Conservation (phyloP, 169 alveolate species). For the Plasmodium sp. region DNA sequence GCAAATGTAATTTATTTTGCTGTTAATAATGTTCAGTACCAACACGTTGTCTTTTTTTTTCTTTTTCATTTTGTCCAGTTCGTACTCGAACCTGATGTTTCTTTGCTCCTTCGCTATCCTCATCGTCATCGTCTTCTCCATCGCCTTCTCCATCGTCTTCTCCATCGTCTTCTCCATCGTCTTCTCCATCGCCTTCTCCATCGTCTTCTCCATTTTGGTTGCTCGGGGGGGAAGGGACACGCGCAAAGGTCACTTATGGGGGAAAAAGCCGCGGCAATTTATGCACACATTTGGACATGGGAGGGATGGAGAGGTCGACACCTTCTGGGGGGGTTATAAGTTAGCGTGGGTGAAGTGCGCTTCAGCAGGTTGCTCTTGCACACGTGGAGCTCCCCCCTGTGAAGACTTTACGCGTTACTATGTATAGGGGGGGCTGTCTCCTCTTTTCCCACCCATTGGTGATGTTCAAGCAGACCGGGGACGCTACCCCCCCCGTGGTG, state of each 20-base stretch:
- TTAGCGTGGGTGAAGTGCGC: neutral
- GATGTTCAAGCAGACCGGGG: neutral
- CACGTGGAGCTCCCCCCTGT: neutral
- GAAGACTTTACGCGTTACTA: neutral
- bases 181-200: neutral
- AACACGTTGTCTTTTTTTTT: conserved; percentile 57
- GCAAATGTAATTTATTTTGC: conserved; percentile 56
- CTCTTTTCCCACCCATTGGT: neutral
- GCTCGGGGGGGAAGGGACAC: neutral
- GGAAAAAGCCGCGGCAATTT: neutral
- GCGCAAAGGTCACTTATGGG: neutral
- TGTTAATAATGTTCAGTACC: conserved; percentile 27
- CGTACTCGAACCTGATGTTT: conserved; percentile 63
- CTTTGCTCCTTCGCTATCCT: conserved; percentile 38
- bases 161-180: neutral
- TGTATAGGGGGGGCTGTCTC: too few relatives aligned
- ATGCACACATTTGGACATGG: neutral
- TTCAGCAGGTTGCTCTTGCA: neutral
- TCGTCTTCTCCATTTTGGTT: conserved; percentile 23
- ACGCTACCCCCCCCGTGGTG: too few relatives aligned
- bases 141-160: too few relatives aligned
- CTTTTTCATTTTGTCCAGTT: conserved; percentile 51
- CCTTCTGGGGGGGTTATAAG: neutral
- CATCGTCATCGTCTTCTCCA: neutral
- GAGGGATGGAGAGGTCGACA: neutral